A percentile compares a stretch with the other conserved stretches of the same genome.
These are phyloP conservation scores for Salvia hispanica DNA, from an alignment of 257 asterid species.

Conservation along the genomic window DNA sequence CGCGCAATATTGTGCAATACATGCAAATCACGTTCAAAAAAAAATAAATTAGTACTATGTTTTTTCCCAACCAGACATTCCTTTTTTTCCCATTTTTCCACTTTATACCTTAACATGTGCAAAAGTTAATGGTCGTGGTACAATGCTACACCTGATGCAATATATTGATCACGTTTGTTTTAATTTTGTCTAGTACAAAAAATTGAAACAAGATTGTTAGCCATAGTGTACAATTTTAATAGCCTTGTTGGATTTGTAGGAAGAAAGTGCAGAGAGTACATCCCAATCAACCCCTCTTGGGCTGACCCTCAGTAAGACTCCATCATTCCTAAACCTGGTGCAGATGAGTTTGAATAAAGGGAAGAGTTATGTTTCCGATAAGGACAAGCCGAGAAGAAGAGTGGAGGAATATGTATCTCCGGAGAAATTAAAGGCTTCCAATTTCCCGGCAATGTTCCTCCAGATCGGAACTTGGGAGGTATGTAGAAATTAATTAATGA, in stretches of 20 bases:
- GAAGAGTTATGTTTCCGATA: not conserved
- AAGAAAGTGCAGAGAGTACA: constrained; percentile 28
- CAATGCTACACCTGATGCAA: not conserved
- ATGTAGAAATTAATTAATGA: not conserved
- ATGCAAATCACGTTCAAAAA: too few relatives aligned
- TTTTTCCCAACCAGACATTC: constrained; percentile 19
- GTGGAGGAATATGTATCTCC: constrained; percentile 28
- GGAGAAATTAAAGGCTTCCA: constrained; percentile 67
- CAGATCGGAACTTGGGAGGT: constrained; percentile 77
- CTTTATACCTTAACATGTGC: too few relatives aligned
- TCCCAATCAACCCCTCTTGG: constrained; percentile 48
- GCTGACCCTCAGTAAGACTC: constrained; percentile 43
- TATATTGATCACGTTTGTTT: not conserved
- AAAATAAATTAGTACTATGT: not conserved
- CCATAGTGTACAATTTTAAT: too few relatives aligned
- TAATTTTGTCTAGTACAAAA: too few relatives aligned
- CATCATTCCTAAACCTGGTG: constrained; percentile 48
- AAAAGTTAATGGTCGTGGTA: not conserved
- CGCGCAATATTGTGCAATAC: too few relatives aligned
- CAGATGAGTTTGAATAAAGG: constrained; percentile 24
- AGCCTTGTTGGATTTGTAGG: constrained; percentile 24
- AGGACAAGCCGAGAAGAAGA: not conserved
- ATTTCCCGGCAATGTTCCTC: constrained; percentile 48
- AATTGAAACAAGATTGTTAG: too few relatives aligned
- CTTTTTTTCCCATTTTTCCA: not conserved